A percentile compares a stretch with the other conserved stretches of the same genome.
These are phyloP conservation scores for Populus simonii DNA, from an alignment of 345 rosid species.

Conservation along the genomic window DNA sequence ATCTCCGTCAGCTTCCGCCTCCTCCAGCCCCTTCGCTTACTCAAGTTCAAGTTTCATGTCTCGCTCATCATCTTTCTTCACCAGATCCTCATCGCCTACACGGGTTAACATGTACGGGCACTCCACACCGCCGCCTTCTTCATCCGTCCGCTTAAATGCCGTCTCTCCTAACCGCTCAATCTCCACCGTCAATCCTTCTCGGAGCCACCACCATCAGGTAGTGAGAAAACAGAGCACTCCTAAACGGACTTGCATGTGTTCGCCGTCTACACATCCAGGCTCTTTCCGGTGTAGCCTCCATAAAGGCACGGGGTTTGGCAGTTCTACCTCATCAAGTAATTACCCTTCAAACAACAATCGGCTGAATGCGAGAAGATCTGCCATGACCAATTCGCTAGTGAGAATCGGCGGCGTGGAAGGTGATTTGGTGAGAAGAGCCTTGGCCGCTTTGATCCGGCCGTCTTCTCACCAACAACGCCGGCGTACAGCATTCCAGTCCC, in stretches of 20 bases:
- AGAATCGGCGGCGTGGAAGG: constrained; percentile 71
- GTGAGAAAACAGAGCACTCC: constrained; percentile 31
- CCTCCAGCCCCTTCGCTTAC: constrained; percentile 49
- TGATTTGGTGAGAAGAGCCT: constrained; percentile 51
- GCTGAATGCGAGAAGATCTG: constrained; percentile 63
- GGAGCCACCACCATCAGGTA: constrained; percentile 20
- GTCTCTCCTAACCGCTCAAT: constrained; percentile 51
- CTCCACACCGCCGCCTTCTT: constrained; percentile 40
- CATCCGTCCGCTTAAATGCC: constrained; percentile 27
- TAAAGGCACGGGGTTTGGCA: constrained; percentile 19
- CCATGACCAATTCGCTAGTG: constrained; percentile 71
- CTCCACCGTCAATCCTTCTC: constrained; percentile 27
- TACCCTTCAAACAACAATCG: constrained; percentile 45
- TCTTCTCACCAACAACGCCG: constrained; percentile 50
- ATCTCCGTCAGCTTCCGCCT: constrained; percentile 14
- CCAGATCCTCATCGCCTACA: constrained; percentile 49
- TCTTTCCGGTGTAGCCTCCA: constrained; percentile 80
- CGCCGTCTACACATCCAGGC: constrained; percentile 77
- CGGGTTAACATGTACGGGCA: constrained; percentile 39
- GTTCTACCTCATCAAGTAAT: constrained; percentile 7
- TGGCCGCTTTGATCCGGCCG: constrained; percentile 54
- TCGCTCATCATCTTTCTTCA: constrained; percentile 40
- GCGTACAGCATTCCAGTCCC: constrained; percentile 56
- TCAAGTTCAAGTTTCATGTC: constrained; percentile 49
- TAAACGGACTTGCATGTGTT: constrained; percentile 59